Evolutionary conservation across 2,329 filamentous ascomycete genomes (phyloP), one percentile per base, ranked within the genome.

Genomic region (Biscogniauxia mediterranea): DNA sequence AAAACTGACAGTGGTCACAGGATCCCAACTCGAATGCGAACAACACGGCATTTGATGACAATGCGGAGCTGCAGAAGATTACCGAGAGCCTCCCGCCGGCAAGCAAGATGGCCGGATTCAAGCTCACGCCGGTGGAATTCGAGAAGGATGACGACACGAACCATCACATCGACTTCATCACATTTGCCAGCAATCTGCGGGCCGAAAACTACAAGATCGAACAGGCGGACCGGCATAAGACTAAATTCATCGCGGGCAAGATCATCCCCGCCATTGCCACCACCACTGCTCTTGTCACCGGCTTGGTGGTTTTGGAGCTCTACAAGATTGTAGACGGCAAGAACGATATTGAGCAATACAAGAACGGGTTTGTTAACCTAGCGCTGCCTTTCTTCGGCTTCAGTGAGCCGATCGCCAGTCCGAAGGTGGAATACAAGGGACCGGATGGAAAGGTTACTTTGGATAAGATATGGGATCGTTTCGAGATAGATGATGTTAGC

Each of bases 61-160:
- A 85, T 54, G 83, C 87, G n/a, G 90, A 94, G 70, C 79, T 97
- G 20, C 80, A 91, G 67, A 84, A 86, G 63, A 86, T 99, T 55
- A 83, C 88, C 17, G 81, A 85, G 17, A 85, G 86, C 64, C 83
- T 99, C 32, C 95, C 95, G 1, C 80, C 89, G 5, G 88, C 94
- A 17, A 93, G 90, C 74, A 87, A 88, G 50, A 80, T 99, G 55
- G 89, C 91, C 25, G 93, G 92, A 38, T 96, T 96, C 84, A 93
- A 93, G 78, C 81, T 99, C 57, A 87, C 88, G 60, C 91, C 94
- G 2, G 95, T 98, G 5, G 95, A 98, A 70, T 99, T 99, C 71
- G 93, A 99, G 79, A 99, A 99, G 83, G 95, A 99, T 67, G 95
- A 99, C 71, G 96, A 99, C 76, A 92, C 90, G 56, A 99, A 99